Percentiles rank a stretch among this genome's conserved stretches.
Evolutionary conservation across 352 stramenopile genomes (phyloP).

Genomic region (Phytophthora uliginosa): DNA sequence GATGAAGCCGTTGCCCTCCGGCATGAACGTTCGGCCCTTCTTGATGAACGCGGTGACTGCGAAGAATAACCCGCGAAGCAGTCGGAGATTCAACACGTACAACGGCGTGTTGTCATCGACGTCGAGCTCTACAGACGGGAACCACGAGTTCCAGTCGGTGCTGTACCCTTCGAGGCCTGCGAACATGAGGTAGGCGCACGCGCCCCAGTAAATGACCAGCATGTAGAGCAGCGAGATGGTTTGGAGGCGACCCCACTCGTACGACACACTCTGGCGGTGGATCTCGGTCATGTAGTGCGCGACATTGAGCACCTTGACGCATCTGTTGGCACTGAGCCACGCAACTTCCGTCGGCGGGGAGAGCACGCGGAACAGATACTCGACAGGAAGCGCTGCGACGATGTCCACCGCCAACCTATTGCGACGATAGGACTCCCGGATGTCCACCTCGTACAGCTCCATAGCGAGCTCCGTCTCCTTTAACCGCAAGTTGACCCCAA

Average conservation of each 20-base stretch:
- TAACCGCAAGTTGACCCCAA: slow-evolving; percentile 69
- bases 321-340: slow-evolving; percentile 58
- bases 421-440: slow-evolving; percentile 50
- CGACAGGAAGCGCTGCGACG: slow-evolving; percentile 51
- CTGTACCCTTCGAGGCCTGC: slow-evolving; percentile 50
- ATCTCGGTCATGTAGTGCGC: slow-evolving; percentile 65
- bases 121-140: slow-evolving; percentile 44
- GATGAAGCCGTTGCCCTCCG: slow-evolving; percentile 39
- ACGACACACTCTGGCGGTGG: slow-evolving; percentile 52
- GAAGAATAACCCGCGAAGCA: slow-evolving; percentile 68
- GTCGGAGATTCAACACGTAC: slow-evolving; percentile 42
- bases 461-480: slow-evolving; percentile 52
- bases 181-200: slow-evolving; percentile 56
- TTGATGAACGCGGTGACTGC: slow-evolving; percentile 71
- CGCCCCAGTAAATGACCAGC: slow-evolving; percentile 63
- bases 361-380: slow-evolving; percentile 41
- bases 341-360: slow-evolving; percentile 15
- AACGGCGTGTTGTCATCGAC: slow-evolving; percentile 40
- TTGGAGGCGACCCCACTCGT: slow-evolving; percentile 52
- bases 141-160: slow-evolving; percentile 64
- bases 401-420: slow-evolving; percentile 57
- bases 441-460: slow-evolving; percentile 65
- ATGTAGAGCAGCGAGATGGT: slow-evolving; percentile 54
- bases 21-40: slow-evolving; percentile 53
- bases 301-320: slow-evolving; percentile 66